Percentiles rank a stretch among this genome's conserved stretches.
phyloP scores from a whole-genome alignment of 2,329 filamentous ascomycete genomes.

The Penicillium sclerotiorum region DNA sequence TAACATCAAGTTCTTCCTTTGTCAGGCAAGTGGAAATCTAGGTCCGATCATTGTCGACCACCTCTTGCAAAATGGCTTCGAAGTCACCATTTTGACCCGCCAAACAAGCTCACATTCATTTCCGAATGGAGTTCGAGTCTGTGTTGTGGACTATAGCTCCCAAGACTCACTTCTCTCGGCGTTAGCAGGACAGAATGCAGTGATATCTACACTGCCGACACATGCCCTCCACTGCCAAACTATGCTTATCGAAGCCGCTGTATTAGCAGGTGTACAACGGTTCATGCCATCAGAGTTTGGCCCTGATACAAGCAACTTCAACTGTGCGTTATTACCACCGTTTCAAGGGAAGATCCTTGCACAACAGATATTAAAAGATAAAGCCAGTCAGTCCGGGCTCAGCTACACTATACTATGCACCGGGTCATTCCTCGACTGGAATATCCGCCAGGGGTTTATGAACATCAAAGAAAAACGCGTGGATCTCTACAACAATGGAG shows the following conservation, averaged over 20 bases:
- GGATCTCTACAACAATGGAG: neutral
- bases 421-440: neutral
- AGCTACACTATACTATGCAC: neutral
- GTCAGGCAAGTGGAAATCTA: neutral
- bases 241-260: neutral
- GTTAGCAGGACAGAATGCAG: neutral
- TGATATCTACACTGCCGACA: neutral
- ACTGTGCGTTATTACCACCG: neutral
- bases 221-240: neutral
- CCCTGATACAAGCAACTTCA: neutral
- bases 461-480: neutral
- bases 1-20: neutral
- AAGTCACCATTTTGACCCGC: neutral
- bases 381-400: neutral
- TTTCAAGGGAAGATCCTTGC: neutral
- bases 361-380: neutral
- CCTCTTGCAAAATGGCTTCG: neutral
- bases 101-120: neutral
- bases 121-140: neutral
- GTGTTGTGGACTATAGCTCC: neutral
- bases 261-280: neutral
- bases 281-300: neutral
- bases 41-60: neutral
- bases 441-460: neutral
- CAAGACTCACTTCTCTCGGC: neutral